A percentile compares a stretch with the other conserved stretches of the same genome.
Evolutionary conservation across 73 alveolate species (phyloP).

Genomic region (Tetrahymena malaccensis): DNA sequence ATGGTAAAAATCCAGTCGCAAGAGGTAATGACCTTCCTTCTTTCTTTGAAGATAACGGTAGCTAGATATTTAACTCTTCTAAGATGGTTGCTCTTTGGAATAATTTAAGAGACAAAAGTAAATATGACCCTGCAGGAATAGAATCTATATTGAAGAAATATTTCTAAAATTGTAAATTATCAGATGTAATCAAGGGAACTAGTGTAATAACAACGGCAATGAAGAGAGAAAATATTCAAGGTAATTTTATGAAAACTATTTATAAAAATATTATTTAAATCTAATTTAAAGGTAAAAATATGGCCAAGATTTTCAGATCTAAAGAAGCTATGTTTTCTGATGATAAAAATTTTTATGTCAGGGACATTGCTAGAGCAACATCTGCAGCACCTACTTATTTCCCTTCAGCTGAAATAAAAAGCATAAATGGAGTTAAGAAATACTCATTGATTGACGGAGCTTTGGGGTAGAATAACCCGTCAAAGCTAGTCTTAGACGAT

Average conservation of each 20-base stretch:
- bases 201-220: not conserved
- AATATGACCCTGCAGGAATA: not conserved
- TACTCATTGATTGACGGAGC: constrained; percentile 29
- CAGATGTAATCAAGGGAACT: not conserved
- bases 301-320: constrained; percentile 29
- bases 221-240: not conserved
- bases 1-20: constrained; percentile 12
- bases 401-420: constrained; percentile 30
- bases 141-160: not conserved
- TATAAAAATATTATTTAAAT: not conserved
- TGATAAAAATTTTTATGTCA: constrained; percentile 13
- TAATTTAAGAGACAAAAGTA: not conserved
- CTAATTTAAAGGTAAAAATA: not conserved
- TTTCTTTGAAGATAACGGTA: constrained; percentile 14
- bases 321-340: constrained; percentile 5
- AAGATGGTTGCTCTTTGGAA: not conserved
- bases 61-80: constrained; percentile 6
- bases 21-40: not conserved
- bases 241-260: not conserved
- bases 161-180: not conserved
- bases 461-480: constrained; percentile 23
- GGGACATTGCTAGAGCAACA: constrained; percentile 33
- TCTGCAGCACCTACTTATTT: constrained; percentile 40
- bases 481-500: constrained; percentile 21
- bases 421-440: constrained; percentile 6